phyloP scores from a whole-genome alignment of 345 rosid genomes.

The Melaleuca alternifolia region DNA sequence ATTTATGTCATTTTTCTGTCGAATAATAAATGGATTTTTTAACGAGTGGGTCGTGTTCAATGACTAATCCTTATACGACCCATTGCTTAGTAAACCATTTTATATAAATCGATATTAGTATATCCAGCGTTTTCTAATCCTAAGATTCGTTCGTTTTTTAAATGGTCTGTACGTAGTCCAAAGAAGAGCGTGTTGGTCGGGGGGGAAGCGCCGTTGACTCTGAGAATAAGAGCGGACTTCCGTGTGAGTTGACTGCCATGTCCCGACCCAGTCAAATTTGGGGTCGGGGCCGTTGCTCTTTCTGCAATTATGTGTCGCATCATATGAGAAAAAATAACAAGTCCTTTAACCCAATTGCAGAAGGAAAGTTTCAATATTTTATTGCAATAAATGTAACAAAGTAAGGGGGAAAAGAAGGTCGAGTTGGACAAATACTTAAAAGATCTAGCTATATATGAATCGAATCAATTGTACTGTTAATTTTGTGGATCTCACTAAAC shows the following conservation, averaged over 20 bases:
- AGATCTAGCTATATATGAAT: background rate
- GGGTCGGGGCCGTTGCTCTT: background rate
- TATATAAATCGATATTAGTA: background rate
- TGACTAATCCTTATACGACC: background rate
- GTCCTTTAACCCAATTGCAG: background rate
- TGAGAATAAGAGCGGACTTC: background rate
- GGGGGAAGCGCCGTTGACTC: background rate
- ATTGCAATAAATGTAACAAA: background rate
- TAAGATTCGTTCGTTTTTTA: background rate
- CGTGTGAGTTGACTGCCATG: background rate
- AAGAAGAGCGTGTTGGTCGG: background rate
- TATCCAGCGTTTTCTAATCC: background rate
- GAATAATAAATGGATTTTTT: background rate
- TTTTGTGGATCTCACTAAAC: background rate
- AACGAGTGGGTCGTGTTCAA: background rate
- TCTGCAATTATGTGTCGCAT: background rate
- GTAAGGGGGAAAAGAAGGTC: background rate
- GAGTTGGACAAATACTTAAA: background rate
- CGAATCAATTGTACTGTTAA: background rate
- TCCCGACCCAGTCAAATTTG: background rate
- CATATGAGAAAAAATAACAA: background rate
- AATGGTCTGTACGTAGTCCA: background rate
- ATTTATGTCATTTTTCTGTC: too few species aligned
- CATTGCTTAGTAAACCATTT: background rate
- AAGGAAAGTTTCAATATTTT: background rate